phyloP scores from a whole-genome alignment of 2,329 filamentous ascomycete species.

The Pleurostoma richardsiae region DNA sequence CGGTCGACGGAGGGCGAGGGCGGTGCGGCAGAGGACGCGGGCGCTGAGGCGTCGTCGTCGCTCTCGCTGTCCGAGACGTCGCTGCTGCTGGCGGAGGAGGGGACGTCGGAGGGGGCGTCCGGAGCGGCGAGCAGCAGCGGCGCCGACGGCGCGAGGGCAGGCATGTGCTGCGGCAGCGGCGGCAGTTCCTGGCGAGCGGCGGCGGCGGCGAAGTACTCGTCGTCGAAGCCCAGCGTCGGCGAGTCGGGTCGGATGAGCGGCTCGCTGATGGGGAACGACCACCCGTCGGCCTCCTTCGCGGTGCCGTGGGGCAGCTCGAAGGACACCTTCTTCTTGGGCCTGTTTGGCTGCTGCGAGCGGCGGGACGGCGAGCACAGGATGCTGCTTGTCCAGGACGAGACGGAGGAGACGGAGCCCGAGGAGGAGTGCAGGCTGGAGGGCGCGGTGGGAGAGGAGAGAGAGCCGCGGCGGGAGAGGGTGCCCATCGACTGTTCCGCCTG shows the following conservation, averaged over 20 bases:
- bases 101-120: background rate
- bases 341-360: slow-evolving; percentile 9
- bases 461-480: slow-evolving; percentile 28
- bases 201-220: slow-evolving; percentile 25
- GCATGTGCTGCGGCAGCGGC: slow-evolving; percentile 11
- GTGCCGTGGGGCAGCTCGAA: slow-evolving; percentile 28
- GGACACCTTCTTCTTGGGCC: slow-evolving; percentile 35
- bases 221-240: slow-evolving; percentile 53
- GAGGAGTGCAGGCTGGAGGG: slow-evolving; percentile 39
- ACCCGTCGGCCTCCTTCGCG: slow-evolving; percentile 24
- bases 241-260: slow-evolving; percentile 53
- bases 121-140: slow-evolving; percentile 10
- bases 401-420: slow-evolving; percentile 38
- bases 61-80: slow-evolving; percentile 9
- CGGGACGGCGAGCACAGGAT: slow-evolving; percentile 40
- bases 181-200: slow-evolving; percentile 18
- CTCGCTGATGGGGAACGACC: slow-evolving; percentile 30
- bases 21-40: no score
- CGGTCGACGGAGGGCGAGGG: slow-evolving; percentile 33
- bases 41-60: slow-evolving; percentile 4
- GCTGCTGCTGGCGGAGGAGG: background rate
- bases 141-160: slow-evolving; percentile 5
- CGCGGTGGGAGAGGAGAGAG: slow-evolving; percentile 22
- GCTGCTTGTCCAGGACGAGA: slow-evolving; percentile 34
- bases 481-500: slow-evolving; percentile 35